These are phyloP conservation scores for Salix exigua DNA, from an alignment of 345 rosid species.

Conservation along the genomic window DNA sequence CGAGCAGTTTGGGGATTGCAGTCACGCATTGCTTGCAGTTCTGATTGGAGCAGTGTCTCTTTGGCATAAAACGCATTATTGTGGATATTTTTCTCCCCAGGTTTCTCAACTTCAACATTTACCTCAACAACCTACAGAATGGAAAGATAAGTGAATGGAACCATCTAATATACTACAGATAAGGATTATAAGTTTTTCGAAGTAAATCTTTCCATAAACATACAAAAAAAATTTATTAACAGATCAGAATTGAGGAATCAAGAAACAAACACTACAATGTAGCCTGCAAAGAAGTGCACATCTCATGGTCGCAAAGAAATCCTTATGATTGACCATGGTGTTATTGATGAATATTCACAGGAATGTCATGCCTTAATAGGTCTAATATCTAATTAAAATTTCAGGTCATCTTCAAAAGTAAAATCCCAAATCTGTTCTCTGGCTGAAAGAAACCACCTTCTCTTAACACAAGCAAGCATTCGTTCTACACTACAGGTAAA, in stretches of 20 bases:
- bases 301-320: background rate
- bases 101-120: constrained; percentile 64
- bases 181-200: background rate
- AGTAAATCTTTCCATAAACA: background rate
- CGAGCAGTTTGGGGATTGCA: constrained; percentile 78
- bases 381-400: background rate
- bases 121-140: constrained; percentile 76
- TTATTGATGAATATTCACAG: background rate
- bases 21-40: constrained; percentile 75
- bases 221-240: background rate
- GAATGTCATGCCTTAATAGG: too few species aligned
- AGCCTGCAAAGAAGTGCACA: background rate
- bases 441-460: background rate
- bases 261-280: background rate
- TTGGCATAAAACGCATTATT: constrained; percentile 87
- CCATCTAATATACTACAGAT: background rate
- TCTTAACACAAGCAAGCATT: background rate
- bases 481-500: background rate
- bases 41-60: constrained; percentile 68
- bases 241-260: background rate
- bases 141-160: background rate
- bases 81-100: constrained; percentile 77
- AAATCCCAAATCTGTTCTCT: background rate
- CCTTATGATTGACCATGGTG: background rate
- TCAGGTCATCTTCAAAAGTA: background rate